Conservation (phyloP, 2,329 filamentous ascomycete genomes). For the Diaporthe aspalathi region DNA sequence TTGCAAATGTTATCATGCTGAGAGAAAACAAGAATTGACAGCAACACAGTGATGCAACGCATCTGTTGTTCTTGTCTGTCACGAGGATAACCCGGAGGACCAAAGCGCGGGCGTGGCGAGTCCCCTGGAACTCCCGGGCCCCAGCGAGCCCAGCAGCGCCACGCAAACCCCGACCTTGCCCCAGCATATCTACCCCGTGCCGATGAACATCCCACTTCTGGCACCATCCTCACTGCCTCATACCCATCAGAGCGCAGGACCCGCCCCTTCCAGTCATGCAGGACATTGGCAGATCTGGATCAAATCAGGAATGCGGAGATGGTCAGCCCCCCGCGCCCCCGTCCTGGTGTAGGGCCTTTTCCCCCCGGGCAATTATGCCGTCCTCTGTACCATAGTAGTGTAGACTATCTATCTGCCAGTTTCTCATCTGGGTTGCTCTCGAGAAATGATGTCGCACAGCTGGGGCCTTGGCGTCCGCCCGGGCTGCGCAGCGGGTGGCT, state of each 20-base stretch:
- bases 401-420: neutral
- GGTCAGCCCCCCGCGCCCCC: slow-evolving; percentile 24
- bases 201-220: slow-evolving; percentile 39
- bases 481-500: slow-evolving; percentile 29
- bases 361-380: neutral
- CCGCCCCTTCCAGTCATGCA: slow-evolving; percentile 1
- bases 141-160: neutral
- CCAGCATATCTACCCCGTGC: slow-evolving; percentile 4
- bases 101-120: neutral
- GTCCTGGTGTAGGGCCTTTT: neutral
- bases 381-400: too few relatives aligned
- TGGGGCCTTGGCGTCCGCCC: slow-evolving; percentile 20
- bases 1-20: neutral
- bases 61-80: neutral
- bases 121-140: slow-evolving; percentile 8
- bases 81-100: slow-evolving; percentile 8
- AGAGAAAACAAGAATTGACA: neutral
- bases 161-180: neutral
- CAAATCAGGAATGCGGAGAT: slow-evolving; percentile 35
- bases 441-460: slow-evolving; percentile 33
- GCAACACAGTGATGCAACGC: slow-evolving; percentile 1
- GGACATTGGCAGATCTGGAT: neutral
- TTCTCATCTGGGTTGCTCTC: neutral
- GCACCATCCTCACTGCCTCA: slow-evolving; percentile 28
- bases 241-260: slow-evolving; percentile 18